These are phyloP conservation scores for Dichotomocladium elegans DNA, from an alignment of 371 early-diverging fungal species.

Conservation along the genomic window DNA sequence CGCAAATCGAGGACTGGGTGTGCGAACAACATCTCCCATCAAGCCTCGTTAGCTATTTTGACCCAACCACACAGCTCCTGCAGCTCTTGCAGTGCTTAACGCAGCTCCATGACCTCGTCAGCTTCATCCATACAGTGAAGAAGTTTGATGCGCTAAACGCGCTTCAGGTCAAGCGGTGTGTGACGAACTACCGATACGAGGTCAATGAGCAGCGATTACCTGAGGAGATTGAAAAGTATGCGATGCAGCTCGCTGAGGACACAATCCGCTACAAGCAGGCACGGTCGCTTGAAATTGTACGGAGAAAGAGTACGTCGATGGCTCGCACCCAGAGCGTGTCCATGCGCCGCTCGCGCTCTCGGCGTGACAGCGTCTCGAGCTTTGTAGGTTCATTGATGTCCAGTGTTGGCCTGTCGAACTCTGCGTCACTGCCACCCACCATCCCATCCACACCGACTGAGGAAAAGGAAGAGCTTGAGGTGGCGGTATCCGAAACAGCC, in stretches of 20 bases:
- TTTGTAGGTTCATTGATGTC: constrained; percentile 26
- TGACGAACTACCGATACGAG: constrained; percentile 81
- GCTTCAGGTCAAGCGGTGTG: constrained; percentile 65
- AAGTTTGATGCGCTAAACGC: constrained; percentile 61
- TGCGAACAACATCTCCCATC: constrained; percentile 50
- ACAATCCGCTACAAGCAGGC: constrained; percentile 48
- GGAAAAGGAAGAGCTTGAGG: neutral
- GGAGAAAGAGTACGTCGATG: neutral
- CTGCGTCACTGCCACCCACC: constrained; percentile 13
- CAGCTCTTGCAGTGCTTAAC: constrained; percentile 81
- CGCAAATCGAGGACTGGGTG: constrained; percentile 78
- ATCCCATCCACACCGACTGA: constrained; percentile 7
- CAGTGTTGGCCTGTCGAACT: constrained; percentile 17
- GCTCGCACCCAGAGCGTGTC: constrained; percentile 16
- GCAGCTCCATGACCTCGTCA: constrained; percentile 57
- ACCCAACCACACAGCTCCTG: constrained; percentile 69
- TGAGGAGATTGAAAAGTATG: constrained; percentile 68
- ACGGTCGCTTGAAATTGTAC: constrained; percentile 11
- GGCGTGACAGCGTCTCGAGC: constrained; percentile 28
- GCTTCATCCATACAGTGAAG: constrained; percentile 69
- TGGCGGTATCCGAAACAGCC: no score
- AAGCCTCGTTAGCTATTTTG: constrained; percentile 36
- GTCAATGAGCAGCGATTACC: constrained; percentile 71
- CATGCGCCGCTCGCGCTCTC: constrained; percentile 14
- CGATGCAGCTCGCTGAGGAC: constrained; percentile 60